Percentiles rank a stretch among this genome's conserved stretches.
Conservation (phyloP, 495 filamentous ascomycete species). For the Sordaria brevicollis region DNA sequence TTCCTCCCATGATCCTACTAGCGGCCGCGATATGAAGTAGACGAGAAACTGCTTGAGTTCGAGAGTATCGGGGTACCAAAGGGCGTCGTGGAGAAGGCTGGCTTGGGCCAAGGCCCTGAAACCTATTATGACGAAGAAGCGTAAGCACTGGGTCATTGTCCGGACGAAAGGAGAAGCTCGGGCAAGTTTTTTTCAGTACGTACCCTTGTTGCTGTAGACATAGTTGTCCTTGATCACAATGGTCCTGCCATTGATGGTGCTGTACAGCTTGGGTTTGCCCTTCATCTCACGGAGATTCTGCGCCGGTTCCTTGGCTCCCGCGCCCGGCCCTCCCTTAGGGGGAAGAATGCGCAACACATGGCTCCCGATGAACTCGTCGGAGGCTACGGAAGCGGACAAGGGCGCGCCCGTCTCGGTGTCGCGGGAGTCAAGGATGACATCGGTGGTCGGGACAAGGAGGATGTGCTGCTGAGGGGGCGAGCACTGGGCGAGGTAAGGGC, state of each 20-base stretch:
- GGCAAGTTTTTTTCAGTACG: background rate
- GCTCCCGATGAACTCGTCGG: conserved; percentile 91
- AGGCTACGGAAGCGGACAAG: conserved; percentile 70
- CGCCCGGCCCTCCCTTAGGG: conserved; percentile 37
- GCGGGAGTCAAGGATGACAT: conserved; percentile 77
- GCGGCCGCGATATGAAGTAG: conserved; percentile 91
- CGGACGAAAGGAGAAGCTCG: background rate
- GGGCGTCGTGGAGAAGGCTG: conserved; percentile 70
- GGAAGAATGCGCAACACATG: conserved; percentile 84
- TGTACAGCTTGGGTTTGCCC: conserved; percentile 87
- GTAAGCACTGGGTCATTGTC: background rate
- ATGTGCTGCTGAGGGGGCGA: conserved; percentile 86
- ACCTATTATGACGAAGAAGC: conserved; percentile 39
- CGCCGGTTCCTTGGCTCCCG: conserved; percentile 54
- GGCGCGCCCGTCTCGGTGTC: conserved; percentile 74
- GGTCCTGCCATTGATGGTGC: conserved; percentile 84
- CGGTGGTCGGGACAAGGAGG: conserved; percentile 86
- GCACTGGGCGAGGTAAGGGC: conserved; percentile 86
- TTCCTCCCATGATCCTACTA: conserved; percentile 75
- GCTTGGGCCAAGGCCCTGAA: conserved; percentile 88
- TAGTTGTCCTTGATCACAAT: conserved; percentile 90
- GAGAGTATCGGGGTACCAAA: conserved; percentile 78
- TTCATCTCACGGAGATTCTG: conserved; percentile 77
- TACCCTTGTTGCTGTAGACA: conserved; percentile 94
- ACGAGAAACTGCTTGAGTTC: conserved; percentile 89